Percentiles rank a stretch among this genome's conserved stretches.
Conservation (phyloP, 2,329 filamentous ascomycete genomes). For the Trichoderma cornu-damae region DNA sequence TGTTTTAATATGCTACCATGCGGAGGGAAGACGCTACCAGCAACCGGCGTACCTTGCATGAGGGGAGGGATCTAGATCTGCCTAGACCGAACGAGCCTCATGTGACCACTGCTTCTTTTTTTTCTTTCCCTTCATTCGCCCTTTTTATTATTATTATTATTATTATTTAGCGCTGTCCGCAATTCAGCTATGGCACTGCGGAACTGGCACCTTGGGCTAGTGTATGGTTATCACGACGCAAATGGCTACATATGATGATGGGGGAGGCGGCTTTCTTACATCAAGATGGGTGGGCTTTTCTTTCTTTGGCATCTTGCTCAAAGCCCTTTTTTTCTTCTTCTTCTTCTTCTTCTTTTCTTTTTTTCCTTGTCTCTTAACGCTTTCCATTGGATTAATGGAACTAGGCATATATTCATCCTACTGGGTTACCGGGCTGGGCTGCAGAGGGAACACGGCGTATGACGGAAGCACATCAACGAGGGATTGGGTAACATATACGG, state of each 20-base stretch:
- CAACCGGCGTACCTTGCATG: conserved; percentile 10
- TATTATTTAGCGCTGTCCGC: not conserved
- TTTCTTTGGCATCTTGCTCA: not conserved
- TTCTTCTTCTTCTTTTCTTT: not conserved
- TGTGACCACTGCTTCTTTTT: not conserved
- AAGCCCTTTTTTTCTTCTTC: not conserved
- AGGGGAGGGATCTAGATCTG: conserved; percentile 10
- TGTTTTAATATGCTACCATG: not conserved
- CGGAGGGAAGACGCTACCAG: not conserved
- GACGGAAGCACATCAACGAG: not conserved
- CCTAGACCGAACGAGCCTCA: not conserved
- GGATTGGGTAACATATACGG: not conserved
- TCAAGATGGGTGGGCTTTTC: not conserved
- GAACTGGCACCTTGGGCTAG: not conserved
- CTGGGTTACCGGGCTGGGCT: not conserved
- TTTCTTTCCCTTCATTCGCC: too few species aligned
- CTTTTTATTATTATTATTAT: too few species aligned
- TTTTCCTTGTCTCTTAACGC: conserved; percentile 6
- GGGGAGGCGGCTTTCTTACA: conserved; percentile 4
- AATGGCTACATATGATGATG: conserved; percentile 15
- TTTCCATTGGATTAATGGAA: conserved; percentile 1
- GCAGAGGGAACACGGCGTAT: conserved; percentile 12
- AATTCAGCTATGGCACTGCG: not conserved
- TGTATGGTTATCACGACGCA: conserved; percentile 16
- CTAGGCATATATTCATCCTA: conserved; percentile 1